Evolutionary conservation across 164 flowering plant species (phyloP).

Genomic region (Magnolia officinalis): DNA sequence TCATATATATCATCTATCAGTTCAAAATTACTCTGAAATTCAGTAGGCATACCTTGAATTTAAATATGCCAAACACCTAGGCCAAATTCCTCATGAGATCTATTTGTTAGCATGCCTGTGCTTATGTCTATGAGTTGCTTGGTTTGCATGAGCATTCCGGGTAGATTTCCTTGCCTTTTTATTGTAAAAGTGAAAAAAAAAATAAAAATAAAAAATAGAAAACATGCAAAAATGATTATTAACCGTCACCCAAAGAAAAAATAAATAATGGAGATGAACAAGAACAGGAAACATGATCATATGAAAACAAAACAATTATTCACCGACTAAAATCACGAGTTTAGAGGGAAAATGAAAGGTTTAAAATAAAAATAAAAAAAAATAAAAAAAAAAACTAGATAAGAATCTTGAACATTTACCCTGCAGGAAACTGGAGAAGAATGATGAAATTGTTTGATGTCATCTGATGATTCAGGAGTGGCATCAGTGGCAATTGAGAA

Average conservation of each 20-base stretch:
- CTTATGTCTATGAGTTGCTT: conserved; percentile 54
- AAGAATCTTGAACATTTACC: too few relatives aligned
- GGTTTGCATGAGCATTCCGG: conserved; percentile 31
- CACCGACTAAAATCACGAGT: neutral
- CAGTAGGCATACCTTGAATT: conserved; percentile 9
- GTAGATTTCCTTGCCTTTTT: conserved; percentile 36
- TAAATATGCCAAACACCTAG: neutral
- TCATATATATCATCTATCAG: too few relatives aligned
- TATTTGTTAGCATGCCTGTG: conserved; percentile 33
- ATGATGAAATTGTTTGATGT: too few relatives aligned
- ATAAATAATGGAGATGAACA: neutral
- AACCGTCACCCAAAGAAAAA: neutral
- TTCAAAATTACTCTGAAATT: neutral
- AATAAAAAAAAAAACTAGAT: neutral
- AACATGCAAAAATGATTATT: neutral
- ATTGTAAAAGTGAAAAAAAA: conserved; percentile 29
- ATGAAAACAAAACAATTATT: neutral
- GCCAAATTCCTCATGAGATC: conserved; percentile 1
- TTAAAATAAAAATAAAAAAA: too few relatives aligned
- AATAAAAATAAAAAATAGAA: neutral
- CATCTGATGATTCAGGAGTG: too few relatives aligned
- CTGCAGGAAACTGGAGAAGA: too few relatives aligned
- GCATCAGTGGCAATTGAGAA: too few relatives aligned
- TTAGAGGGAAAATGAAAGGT: neutral
- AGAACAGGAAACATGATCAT: neutral